Conservation (phyloP, 495 filamentous ascomycete species). For the Aspergillus olivimuriae region DNA sequence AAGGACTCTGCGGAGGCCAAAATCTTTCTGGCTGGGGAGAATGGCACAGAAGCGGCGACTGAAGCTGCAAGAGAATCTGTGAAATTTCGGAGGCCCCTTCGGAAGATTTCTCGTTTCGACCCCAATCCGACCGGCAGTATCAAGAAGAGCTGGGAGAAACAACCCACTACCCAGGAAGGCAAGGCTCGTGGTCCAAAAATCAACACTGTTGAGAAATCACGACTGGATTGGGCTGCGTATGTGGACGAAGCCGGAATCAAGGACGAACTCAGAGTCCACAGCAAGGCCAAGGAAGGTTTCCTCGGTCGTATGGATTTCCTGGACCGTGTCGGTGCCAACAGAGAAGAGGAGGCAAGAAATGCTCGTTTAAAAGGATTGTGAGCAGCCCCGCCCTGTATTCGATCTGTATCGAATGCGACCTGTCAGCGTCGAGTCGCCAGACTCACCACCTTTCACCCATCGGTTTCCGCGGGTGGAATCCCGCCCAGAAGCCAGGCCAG, state of each 20-base stretch:
- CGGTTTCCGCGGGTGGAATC: no score
- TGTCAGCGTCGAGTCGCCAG: background rate
- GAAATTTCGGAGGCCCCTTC: conserved; percentile 58
- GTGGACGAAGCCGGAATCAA: conserved; percentile 88
- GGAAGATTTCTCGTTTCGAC: conserved; percentile 76
- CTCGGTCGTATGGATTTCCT: conserved; percentile 84
- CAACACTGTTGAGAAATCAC: conserved; percentile 92
- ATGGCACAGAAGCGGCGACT: background rate
- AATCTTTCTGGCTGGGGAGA: conserved; percentile 55
- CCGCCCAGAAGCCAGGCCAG: no score
- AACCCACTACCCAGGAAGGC: conserved; percentile 16
- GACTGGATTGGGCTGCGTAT: conserved; percentile 90
- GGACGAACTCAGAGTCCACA: conserved; percentile 80
- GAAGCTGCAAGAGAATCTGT: conserved; percentile 4
- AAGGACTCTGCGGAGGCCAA: conserved; percentile 76
- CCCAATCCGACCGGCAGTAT: conserved; percentile 50
- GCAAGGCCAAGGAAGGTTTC: conserved; percentile 78
- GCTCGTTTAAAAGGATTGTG: conserved; percentile 55
- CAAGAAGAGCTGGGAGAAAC: conserved; percentile 47
- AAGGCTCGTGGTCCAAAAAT: conserved; percentile 68
- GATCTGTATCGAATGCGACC: background rate
- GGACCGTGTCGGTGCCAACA: conserved; percentile 67
- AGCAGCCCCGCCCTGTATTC: no score
- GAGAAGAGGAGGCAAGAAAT: conserved; percentile 67
- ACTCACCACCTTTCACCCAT: no score